A percentile compares a stretch with the other conserved stretches of the same genome.
Evolutionary conservation across 371 early-diverging fungal species (phyloP).

Genomic region (Apophysomyces sp.): DNA sequence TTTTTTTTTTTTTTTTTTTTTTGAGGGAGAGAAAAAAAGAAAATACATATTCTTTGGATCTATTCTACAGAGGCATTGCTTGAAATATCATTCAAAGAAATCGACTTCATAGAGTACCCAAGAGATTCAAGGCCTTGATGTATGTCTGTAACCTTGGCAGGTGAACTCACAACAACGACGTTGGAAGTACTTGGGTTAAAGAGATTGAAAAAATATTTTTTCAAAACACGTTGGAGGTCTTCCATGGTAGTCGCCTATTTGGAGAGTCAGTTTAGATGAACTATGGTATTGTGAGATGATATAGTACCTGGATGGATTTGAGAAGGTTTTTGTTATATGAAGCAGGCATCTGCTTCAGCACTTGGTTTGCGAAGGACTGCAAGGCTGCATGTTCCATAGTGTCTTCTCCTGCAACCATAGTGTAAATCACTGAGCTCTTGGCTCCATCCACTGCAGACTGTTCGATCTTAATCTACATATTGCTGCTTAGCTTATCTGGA

Average conservation of each 20-base stretch:
- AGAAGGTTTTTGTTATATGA: conserved; percentile 54
- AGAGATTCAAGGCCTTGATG: conserved; percentile 34
- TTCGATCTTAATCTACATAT: conserved; percentile 50
- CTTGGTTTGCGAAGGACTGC: conserved; percentile 60
- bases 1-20: too few relatives aligned
- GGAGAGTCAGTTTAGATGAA: not conserved
- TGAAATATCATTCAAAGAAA: conserved; percentile 39
- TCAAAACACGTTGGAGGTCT: conserved; percentile 37
- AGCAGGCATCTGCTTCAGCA: conserved; percentile 55
- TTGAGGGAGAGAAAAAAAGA: not conserved
- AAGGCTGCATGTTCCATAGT: conserved; percentile 59
- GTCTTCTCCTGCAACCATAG: conserved; percentile 57
- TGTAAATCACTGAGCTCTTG: conserved; percentile 65
- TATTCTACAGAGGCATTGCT: not conserved
- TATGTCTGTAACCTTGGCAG: conserved; percentile 53
- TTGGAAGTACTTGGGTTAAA: conserved; percentile 55
- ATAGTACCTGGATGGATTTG: conserved; percentile 38
- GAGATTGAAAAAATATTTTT: conserved; percentile 52
- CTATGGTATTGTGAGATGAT: not conserved
- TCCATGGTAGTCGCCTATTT: conserved; percentile 44
- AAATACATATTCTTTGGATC: not conserved
- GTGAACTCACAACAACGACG: conserved; percentile 56
- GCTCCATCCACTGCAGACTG: conserved; percentile 60
- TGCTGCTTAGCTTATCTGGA: not conserved
- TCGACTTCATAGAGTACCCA: conserved; percentile 35